phyloP scores from a whole-genome alignment of 176 grass and related monocot species.

The Rhynchospora tenuis region DNA sequence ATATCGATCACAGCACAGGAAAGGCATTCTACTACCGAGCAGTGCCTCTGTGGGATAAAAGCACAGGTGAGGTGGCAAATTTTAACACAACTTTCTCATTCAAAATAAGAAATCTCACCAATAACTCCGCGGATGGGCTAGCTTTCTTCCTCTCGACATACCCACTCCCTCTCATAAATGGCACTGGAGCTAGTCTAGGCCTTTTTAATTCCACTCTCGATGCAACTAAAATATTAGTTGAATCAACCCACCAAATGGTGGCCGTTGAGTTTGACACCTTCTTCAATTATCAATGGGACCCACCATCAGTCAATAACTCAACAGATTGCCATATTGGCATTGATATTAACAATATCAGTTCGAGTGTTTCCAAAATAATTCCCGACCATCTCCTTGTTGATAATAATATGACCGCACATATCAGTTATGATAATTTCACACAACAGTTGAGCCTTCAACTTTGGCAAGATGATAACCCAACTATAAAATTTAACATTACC shows the following conservation, averaged over 20 bases:
- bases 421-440: slow-evolving; percentile 15
- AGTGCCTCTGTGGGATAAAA: slow-evolving; percentile 37
- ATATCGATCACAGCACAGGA: slow-evolving; percentile 18
- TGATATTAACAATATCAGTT: slow-evolving; percentile 5
- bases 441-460: not conserved
- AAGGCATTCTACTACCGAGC: not conserved
- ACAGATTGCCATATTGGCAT: slow-evolving; percentile 13
- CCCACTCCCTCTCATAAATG: not conserved
- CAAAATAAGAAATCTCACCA: slow-evolving; percentile 3
- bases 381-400: not conserved
- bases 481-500: not conserved
- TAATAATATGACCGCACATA: not conserved
- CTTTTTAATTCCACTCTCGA: slow-evolving; percentile 24
- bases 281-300: slow-evolving; percentile 25
- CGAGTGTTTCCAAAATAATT: not conserved
- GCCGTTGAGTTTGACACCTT: slow-evolving; percentile 47
- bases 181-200: slow-evolving; percentile 28
- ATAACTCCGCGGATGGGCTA: slow-evolving; percentile 25
- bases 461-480: not conserved
- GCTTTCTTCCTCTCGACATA: slow-evolving; percentile 53
- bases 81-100: slow-evolving; percentile 44
- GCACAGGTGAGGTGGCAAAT: slow-evolving; percentile 34
- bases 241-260: not conserved
- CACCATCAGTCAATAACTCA: not conserved
- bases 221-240: not conserved